These are phyloP conservation scores for Neostapfia colusana DNA, from an alignment of 176 grass and related monocot genomes.

Conservation along the genomic window DNA sequence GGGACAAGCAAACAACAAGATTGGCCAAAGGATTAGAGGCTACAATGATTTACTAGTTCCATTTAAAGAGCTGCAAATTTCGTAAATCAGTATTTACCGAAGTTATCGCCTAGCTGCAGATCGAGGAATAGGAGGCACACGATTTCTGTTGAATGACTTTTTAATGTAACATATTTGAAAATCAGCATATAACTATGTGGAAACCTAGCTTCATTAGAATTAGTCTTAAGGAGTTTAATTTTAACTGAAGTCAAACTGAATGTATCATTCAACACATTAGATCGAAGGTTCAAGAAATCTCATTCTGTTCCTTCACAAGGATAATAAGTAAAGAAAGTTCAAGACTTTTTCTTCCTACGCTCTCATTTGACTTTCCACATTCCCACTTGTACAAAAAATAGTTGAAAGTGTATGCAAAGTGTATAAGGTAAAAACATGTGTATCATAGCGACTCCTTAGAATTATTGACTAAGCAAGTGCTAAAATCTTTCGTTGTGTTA, in stretches of 20 bases:
- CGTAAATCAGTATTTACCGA: neutral
- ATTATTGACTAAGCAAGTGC: constrained; percentile 4
- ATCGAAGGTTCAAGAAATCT: neutral
- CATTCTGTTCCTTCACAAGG: constrained; percentile 15
- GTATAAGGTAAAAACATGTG: neutral
- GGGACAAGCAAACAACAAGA: neutral
- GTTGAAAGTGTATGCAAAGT: neutral
- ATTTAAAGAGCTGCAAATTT: neutral
- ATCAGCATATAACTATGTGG: neutral
- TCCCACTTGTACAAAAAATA: neutral
- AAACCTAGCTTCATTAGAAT: too few species aligned
- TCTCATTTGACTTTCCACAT: neutral
- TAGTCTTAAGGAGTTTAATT: too few species aligned
- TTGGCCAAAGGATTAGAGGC: neutral
- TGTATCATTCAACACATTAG: neutral
- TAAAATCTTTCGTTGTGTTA: neutral
- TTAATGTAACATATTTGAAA: neutral
- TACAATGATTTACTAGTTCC: neutral
- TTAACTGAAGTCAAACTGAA: neutral
- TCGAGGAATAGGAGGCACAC: neutral
- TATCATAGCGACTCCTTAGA: neutral
- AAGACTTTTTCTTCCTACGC: neutral
- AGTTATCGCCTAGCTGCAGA: neutral
- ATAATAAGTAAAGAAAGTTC: constrained; percentile 6
- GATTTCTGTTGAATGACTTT: neutral